Percentiles rank a stretch among this genome's conserved stretches.
These are phyloP conservation scores for Triangularia setosa DNA, from an alignment of 2,329 filamentous ascomycete species.

Conservation along the genomic window DNA sequence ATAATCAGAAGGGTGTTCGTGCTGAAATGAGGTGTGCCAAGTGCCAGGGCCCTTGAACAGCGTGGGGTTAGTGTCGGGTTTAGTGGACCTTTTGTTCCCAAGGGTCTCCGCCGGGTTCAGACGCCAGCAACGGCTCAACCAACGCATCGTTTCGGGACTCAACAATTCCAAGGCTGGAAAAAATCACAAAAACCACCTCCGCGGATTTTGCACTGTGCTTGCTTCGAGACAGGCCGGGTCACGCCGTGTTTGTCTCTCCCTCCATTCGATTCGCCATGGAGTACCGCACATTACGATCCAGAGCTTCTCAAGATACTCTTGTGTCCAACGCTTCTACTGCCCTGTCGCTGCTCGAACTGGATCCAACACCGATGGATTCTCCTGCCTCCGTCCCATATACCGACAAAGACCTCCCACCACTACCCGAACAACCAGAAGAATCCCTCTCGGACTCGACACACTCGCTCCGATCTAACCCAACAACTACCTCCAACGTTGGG, in stretches of 20 bases:
- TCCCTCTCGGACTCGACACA: conserved; percentile 25
- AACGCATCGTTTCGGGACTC: conserved; percentile 11
- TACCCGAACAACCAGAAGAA: conserved; percentile 35
- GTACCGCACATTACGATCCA: conserved; percentile 34
- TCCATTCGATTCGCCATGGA: conserved; percentile 30
- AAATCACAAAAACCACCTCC: background rate
- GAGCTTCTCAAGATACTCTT: conserved; percentile 51
- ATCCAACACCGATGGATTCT: conserved; percentile 72
- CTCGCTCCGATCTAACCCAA: conserved; percentile 38
- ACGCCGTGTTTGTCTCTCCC: background rate
- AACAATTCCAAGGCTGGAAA: conserved; percentile 14
- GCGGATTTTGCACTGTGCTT: background rate
- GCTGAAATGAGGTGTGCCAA: background rate
- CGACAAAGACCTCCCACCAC: conserved; percentile 45
- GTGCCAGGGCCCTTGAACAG: background rate
- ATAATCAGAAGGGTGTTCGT: background rate
- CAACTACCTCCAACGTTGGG: conserved; percentile 38
- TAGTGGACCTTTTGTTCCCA: background rate
- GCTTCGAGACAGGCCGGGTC: conserved; percentile 6
- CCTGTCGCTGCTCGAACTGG: conserved; percentile 68
- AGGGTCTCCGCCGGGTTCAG: background rate
- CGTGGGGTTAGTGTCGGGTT: background rate
- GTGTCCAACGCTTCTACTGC: conserved; percentile 16
- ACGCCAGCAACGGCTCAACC: conserved; percentile 7
- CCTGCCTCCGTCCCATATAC: conserved; percentile 32